Conservation (phyloP, 2,329 filamentous ascomycete species). For the Cryphonectria naterciae region DNA sequence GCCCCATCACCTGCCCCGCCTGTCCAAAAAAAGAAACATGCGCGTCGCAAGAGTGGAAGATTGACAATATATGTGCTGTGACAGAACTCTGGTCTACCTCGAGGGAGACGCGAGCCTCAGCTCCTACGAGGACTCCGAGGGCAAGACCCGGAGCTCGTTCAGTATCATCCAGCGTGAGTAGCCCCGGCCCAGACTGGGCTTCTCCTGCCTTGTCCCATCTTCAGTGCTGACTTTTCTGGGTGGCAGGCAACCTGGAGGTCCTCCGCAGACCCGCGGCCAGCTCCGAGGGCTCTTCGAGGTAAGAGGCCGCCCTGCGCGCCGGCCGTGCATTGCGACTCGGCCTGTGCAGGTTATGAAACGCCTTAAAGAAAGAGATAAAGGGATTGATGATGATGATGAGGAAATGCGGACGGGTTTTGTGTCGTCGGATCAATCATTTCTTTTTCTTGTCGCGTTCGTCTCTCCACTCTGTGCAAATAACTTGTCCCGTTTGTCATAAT, state of each 20-base stretch:
- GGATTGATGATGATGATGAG: conserved; percentile 19
- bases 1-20: neutral
- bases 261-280: conserved; percentile 39
- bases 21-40: too few relatives aligned
- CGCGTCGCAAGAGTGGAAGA: neutral
- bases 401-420: conserved; percentile 10
- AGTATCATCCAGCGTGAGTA: conserved; percentile 80
- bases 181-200: neutral
- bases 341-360: neutral
- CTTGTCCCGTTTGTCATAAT: neutral
- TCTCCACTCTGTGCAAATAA: conserved; percentile 20
- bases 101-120: conserved; percentile 79
- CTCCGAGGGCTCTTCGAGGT: conserved; percentile 14
- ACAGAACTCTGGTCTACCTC: conserved; percentile 76
- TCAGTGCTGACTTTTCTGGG: conserved; percentile 23
- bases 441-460: neutral
- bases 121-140: conserved; percentile 70
- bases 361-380: conserved; percentile 7
- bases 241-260: conserved; percentile 51
- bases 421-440: neutral
- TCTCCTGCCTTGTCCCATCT: neutral
- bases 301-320: neutral
- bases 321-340: neutral
- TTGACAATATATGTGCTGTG: conserved; percentile 15
- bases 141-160: conserved; percentile 65